Base-by-base conservation (phyloP, 345 rosid species). In the Leavenworthia alabamica region DNA sequence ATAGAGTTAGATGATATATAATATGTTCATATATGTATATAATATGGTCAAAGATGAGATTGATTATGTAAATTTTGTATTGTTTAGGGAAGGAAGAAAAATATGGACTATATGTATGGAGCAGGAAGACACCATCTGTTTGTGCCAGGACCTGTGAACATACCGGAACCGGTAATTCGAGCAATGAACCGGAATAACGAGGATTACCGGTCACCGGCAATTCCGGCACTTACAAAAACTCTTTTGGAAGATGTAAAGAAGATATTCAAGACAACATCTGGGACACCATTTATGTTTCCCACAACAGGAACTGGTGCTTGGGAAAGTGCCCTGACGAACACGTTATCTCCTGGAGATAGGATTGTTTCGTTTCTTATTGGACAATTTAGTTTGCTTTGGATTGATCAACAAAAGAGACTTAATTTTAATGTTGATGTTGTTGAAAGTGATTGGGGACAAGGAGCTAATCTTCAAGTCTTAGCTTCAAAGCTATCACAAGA, bases 241-340 rank as follows among this genome's bases (percentile, higher is more conserved):
- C 82, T 93, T 71, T 82, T 93, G 17, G 96, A 87, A 57, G 99
- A 93, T 40, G 89, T 93, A 62, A 89, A 87, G 83, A 78, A 84
- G 82, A 87, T 93, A 53, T 93, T 93, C 85, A 93, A 89, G 86
- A 84, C 99, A 1, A 87, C 84, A 47, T 47, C 86, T 13, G 99
- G 99, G 33, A 82, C 87, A 53, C 97, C 99, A 1, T 93, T 93
- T 67, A 5, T 93, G 54, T 64, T 93, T 67, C 99, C 99, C 6
- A 93, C 99, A 36, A 93, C 99, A 79, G 98, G 98, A 23, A 89
- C 99, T 33, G 99, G 99, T 56, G 99, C 99, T 42, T 93, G 99
- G 99, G 99, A 93, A 70, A 93, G 99, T 63, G 99, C 99, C 68
- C 86, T 93, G 65, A 93, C 99, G 44, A 93, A 93, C 77, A 89